Conservation (phyloP, 2,329 filamentous ascomycete species). For the Epichloe gansuensis region DNA sequence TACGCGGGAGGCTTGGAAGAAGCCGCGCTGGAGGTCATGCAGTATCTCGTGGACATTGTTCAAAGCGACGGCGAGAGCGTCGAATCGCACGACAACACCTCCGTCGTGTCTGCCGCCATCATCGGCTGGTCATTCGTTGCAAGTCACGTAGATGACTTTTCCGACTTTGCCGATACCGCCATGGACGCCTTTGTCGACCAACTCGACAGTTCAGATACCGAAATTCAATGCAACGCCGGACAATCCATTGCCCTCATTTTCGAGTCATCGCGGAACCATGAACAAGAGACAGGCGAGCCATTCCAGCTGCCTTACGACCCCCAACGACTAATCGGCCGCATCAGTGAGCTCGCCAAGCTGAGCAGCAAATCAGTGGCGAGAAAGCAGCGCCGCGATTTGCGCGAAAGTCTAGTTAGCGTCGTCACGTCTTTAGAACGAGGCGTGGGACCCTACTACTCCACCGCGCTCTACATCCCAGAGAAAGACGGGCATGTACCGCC, state of each 20-base stretch:
- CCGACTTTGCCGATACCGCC: slow-evolving; percentile 56
- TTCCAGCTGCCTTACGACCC: slow-evolving; percentile 40
- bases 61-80: slow-evolving; percentile 67
- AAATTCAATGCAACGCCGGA: slow-evolving; percentile 66
- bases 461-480: slow-evolving; percentile 27
- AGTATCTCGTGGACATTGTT: slow-evolving; percentile 64
- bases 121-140: slow-evolving; percentile 72
- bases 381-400: slow-evolving; percentile 34
- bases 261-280: slow-evolving; percentile 49
- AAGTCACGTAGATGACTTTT: slow-evolving; percentile 63
- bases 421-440: slow-evolving; percentile 42
- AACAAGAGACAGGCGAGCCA: slow-evolving; percentile 36
- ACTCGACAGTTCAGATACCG: slow-evolving; percentile 59
- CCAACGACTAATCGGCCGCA: slow-evolving; percentile 33
- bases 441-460: slow-evolving; percentile 43
- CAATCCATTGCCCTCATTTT: slow-evolving; percentile 74
- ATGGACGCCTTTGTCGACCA: slow-evolving; percentile 78
- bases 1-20: slow-evolving; percentile 63
- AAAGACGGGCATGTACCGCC: slow-evolving; percentile 31
- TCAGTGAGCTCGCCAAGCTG: slow-evolving; percentile 34
- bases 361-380: slow-evolving; percentile 39
- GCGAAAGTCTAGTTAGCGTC: slow-evolving; percentile 37
- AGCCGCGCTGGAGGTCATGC: slow-evolving; percentile 59
- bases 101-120: slow-evolving; percentile 62
- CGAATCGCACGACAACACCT: slow-evolving; percentile 56